A percentile compares a stretch with the other conserved stretches of the same genome.
Conservation (phyloP, 257 asterid genomes). For the Gynochthodes officinalis region DNA sequence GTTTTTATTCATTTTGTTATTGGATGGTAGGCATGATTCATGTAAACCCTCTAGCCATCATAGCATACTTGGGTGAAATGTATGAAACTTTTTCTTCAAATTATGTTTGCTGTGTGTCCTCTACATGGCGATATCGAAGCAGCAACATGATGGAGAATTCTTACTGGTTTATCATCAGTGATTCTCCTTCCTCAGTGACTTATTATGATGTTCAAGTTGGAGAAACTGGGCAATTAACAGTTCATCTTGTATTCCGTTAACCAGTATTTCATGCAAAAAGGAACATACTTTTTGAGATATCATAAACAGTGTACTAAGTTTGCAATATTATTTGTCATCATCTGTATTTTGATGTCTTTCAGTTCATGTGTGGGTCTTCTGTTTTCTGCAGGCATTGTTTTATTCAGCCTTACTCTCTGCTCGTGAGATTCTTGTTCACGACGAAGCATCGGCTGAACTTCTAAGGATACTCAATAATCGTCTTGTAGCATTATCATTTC, state of each 20-base stretch:
- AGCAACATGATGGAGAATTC: neutral
- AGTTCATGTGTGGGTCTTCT: conserved; percentile 1
- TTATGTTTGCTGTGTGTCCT: neutral
- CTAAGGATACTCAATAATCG: conserved; percentile 65
- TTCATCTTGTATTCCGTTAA: neutral
- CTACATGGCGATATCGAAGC: neutral
- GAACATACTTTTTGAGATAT: neutral
- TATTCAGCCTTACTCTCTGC: conserved; percentile 74
- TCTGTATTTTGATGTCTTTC: neutral
- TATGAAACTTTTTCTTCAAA: too few relatives aligned
- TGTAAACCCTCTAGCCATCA: too few relatives aligned
- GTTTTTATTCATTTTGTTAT: too few relatives aligned
- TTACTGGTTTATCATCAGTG: neutral
- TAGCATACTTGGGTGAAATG: too few relatives aligned
- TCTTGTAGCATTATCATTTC: conserved; percentile 68
- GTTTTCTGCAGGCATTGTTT: conserved; percentile 55
- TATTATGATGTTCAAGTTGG: neutral
- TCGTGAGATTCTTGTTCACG: conserved; percentile 76
- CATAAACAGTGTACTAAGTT: neutral
- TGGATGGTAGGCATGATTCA: too few relatives aligned
- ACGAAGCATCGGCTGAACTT: conserved; percentile 62
- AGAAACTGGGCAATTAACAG: neutral
- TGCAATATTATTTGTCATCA: neutral
- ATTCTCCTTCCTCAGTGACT: neutral
- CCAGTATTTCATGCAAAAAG: neutral